Base-by-base conservation (phyloP, 2,329 filamentous ascomycete species). In the Cladosporium sp. region DNA sequence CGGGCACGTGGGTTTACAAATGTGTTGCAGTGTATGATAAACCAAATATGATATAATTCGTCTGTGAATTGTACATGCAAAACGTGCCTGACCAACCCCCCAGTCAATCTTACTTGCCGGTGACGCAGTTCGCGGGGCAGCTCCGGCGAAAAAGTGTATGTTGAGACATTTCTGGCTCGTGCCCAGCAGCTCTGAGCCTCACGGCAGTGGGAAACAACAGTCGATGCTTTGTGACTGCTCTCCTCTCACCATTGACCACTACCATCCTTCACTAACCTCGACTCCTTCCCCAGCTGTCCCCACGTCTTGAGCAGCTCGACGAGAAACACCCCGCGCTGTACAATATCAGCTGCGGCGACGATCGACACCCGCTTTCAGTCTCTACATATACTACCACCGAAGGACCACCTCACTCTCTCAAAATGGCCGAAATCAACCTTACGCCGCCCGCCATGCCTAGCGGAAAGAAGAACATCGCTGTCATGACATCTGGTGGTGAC, bases 401-500 rank as follows among this genome's bases (percentile, higher is more conserved):
- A 32, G 15, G n/a, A 44, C n/a, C 36, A 21, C 28, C 34, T 11
- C 15, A 47, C 64, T 58, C 51, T 26, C 32, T 44, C 61, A 62
- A 64, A 51, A 77, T 77, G 75, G 75, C 75, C 38, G 68, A 76
- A 62, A 69, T 75, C 64, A 72, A 66, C 49, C 68, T 75, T n/a
- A 60, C 67, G 49, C 75, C 74, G 55, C 74, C 74, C 26, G 65
- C 65, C 28, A 59, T 61, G 59, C 51, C 65, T 36, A 47, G 47
- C 32, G 73, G 72, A 65, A 86, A 85, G 77, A 86, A 87, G 75
- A 83, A 86, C 70, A 94, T 97, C 77, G 93, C 90, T 71, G 88
- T 97, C 78, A 92, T 97, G 90, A 97, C 93, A 75, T 96, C 92
- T 72, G 93, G 93, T 76, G 93, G 93, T 75, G 93, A 97, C 84